phyloP scores from a whole-genome alignment of 1,284 basidiomycete genomes.

The Malassezia vespertilionis region DNA sequence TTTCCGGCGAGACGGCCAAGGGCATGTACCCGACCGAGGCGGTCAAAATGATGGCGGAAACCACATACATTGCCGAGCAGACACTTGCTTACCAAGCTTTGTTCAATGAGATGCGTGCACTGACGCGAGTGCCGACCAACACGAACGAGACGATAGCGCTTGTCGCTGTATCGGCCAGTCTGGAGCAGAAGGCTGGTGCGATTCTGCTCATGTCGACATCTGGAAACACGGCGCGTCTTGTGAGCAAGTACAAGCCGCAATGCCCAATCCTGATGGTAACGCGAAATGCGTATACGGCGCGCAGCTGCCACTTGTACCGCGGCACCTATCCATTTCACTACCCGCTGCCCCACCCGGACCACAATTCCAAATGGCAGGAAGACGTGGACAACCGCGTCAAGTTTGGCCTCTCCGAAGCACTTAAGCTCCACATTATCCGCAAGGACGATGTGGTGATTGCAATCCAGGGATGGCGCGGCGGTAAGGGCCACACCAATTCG shows the following conservation, averaged over 20 bases:
- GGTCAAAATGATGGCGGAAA: conserved; percentile 48
- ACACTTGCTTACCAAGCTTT: conserved; percentile 42
- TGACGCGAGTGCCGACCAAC: conserved; percentile 40
- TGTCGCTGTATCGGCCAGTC: conserved; percentile 42
- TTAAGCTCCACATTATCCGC: conserved; percentile 75
- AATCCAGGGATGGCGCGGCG: conserved; percentile 97
- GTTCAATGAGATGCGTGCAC: conserved; percentile 51
- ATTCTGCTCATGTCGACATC: conserved; percentile 87
- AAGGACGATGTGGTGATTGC: conserved; percentile 84
- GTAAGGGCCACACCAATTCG: conserved; percentile 67
- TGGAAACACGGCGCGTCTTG: conserved; percentile 86
- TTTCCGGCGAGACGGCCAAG: conserved; percentile 47
- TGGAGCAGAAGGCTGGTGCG: conserved; percentile 46
- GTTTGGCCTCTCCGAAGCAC: conserved; percentile 78
- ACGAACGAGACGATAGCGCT: conserved; percentile 46
- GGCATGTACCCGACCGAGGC: conserved; percentile 50
- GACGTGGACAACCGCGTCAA: conserved; percentile 60
- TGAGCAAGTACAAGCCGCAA: conserved; percentile 90
- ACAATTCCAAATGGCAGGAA: conserved; percentile 82
- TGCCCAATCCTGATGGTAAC: conserved; percentile 83
- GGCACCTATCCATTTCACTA: conserved; percentile 98
- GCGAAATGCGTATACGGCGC: conserved; percentile 84
- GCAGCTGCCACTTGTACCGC: conserved; percentile 91
- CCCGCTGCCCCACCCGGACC: conserved; percentile 74
- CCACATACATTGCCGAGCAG: conserved; percentile 46